Evolutionary conservation across 495 filamentous ascomycete genomes (phyloP), one percentile per base, ranked within the genome.

Genomic region (Penicillium odoratum): DNA sequence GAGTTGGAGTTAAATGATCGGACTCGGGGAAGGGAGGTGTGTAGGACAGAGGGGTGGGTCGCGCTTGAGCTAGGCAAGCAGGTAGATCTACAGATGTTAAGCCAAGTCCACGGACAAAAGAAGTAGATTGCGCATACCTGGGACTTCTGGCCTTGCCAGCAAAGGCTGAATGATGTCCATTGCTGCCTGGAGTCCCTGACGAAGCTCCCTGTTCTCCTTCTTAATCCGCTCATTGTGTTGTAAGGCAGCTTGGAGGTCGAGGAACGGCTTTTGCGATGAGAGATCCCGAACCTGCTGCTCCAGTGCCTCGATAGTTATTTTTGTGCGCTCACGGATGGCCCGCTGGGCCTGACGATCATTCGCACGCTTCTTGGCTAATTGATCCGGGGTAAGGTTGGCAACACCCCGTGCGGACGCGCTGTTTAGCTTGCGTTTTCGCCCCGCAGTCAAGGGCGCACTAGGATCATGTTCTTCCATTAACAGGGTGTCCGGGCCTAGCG

Each of bases 261-360:
- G 83, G 61, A 90, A 90, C 0, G 91, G 89, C 65, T 91, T 85
- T 71, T 90, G 88, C 6, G 82, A 83, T 16, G 84, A 80, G n/a
- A 90, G 81, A 36, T 90, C 87, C 16, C 80, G 82, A 42, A 94
- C 83, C 48, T 85, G 83, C 50, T 78, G 78, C 71, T 95, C 89
- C 21, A 96, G 77, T 21, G 73, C 77, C 52, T 92, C 89, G 59
- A 95, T 94, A 64, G 92, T 88, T 53, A 84, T 78, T 63, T 91
- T 93, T 10, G 88, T 95, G 56, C 92, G 81, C 63, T 90, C 87
- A 15, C 92, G 81, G 56, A 95, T 96, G 16, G 89, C 90, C 49
- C 89, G 83, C 69, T 96, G 92, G 16, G 92, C 92, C 72, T 93
- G 89, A 42, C 92, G 83, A 68, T 96, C 92, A 71, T 95, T 95